Percentiles rank a stretch among this genome's conserved stretches.
Conservation (phyloP, 345 rosid genomes). For the Brassica rapa region DNA sequence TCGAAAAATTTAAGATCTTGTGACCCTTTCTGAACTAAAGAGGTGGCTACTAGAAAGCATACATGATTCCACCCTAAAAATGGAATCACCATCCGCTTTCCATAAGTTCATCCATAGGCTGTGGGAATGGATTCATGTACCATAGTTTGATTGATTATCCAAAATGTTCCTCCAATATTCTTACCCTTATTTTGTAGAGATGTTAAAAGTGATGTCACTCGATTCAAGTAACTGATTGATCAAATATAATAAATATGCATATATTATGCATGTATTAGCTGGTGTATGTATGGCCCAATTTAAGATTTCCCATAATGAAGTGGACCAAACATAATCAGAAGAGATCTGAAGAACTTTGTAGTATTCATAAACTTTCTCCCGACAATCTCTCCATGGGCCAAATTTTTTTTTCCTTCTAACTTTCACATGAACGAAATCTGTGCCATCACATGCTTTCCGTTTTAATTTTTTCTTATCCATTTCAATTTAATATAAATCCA, state of each 20-base stretch:
- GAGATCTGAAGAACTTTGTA: slow-evolving; percentile 34
- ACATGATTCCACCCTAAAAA: background rate
- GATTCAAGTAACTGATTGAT: slow-evolving; percentile 12
- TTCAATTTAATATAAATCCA: slow-evolving; percentile 22
- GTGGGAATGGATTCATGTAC: background rate
- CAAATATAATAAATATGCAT: slow-evolving; percentile 9
- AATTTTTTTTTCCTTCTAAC: background rate
- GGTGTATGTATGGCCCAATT: slow-evolving; percentile 24
- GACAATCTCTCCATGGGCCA: slow-evolving; percentile 43
- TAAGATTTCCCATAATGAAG: slow-evolving; percentile 37
- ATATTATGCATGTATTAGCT: background rate
- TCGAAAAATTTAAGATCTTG: background rate
- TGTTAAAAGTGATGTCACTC: slow-evolving; percentile 12
- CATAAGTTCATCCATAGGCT: background rate
- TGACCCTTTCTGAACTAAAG: background rate
- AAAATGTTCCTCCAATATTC: background rate
- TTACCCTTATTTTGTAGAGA: background rate
- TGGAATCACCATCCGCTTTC: background rate
- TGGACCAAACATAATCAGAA: slow-evolving; percentile 36
- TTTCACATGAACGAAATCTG: slow-evolving; percentile 41
- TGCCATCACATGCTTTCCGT: slow-evolving; percentile 40
- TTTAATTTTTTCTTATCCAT: slow-evolving; percentile 31
- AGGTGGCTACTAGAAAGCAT: background rate
- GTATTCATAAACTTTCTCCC: slow-evolving; percentile 29
- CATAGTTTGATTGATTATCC: background rate